Conservation (phyloP, 2,329 filamentous ascomycete genomes). For the Botrytis cinerea region DNA sequence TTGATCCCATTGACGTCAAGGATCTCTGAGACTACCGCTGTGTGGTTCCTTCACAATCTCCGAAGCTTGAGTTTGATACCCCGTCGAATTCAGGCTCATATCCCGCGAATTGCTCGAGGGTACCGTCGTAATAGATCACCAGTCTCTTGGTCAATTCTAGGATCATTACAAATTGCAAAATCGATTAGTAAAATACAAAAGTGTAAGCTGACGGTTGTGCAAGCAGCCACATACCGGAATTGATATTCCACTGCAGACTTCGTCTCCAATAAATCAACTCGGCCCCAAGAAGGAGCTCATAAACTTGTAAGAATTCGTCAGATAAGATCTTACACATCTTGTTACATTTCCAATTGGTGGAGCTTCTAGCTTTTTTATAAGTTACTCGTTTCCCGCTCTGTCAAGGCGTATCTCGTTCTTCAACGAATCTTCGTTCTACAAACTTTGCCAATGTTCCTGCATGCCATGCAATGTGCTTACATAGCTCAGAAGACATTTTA, state of each 20-base stretch:
- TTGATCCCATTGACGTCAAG: not conserved
- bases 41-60: not conserved
- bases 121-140: not conserved
- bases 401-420: not conserved
- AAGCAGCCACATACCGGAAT: constrained; percentile 2
- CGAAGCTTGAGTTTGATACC: not conserved
- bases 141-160: not conserved
- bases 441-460: not conserved
- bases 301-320: not conserved
- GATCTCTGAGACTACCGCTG: not conserved
- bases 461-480: constrained; percentile 21
- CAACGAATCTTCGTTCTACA: constrained; percentile 5
- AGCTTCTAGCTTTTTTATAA: not conserved
- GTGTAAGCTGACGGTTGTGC: constrained; percentile 21
- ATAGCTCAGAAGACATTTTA: not conserved
- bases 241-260: not conserved
- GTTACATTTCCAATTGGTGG: not conserved
- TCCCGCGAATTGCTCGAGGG: not conserved
- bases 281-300: not conserved
- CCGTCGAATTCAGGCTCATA: not conserved
- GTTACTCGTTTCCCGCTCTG: not conserved
- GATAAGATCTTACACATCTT: not conserved
- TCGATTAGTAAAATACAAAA: constrained; percentile 16
- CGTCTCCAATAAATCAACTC: not conserved
- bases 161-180: constrained; percentile 19